These are phyloP conservation scores for Diaporthe sp. DNA, from an alignment of 2,329 filamentous ascomycete species.

Conservation along the genomic window DNA sequence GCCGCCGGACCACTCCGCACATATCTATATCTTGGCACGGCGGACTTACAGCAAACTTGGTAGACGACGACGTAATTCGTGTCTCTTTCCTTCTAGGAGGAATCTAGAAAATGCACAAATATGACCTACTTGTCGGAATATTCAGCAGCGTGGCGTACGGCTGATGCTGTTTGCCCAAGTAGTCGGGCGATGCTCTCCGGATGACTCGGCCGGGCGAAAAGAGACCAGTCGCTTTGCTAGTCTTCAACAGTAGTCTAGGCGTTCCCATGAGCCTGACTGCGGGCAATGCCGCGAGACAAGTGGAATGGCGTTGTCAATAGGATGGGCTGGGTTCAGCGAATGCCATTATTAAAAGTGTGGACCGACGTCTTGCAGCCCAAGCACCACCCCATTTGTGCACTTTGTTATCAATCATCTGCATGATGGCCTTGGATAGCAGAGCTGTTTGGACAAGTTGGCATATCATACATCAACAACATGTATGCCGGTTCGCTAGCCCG, in stretches of 20 bases:
- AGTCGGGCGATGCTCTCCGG: background rate
- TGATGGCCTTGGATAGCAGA: background rate
- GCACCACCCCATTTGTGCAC: background rate
- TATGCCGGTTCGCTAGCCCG: background rate
- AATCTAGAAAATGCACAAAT: background rate
- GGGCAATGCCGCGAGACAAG: background rate
- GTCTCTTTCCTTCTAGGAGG: background rate
- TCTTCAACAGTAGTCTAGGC: background rate
- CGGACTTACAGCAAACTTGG: background rate
- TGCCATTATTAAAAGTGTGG: background rate
- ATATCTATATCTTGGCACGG: background rate
- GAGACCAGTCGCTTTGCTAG: background rate
- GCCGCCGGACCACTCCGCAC: background rate
- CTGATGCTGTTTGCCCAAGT: background rate
- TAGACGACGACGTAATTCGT: background rate
- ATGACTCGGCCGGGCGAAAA: background rate
- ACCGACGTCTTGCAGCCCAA: slow-evolving; percentile 11
- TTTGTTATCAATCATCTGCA: slow-evolving; percentile 25
- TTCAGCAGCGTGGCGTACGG: background rate
- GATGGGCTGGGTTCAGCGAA: background rate
- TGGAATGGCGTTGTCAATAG: background rate
- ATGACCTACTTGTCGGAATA: background rate
- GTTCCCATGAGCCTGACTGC: background rate
- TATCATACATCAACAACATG: background rate
- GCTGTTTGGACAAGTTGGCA: background rate